A percentile compares a stretch with the other conserved stretches of the same genome.
These are phyloP conservation scores for Plasmodium adleri DNA, from an alignment of 169 alveolate genomes.

Conservation along the genomic window DNA sequence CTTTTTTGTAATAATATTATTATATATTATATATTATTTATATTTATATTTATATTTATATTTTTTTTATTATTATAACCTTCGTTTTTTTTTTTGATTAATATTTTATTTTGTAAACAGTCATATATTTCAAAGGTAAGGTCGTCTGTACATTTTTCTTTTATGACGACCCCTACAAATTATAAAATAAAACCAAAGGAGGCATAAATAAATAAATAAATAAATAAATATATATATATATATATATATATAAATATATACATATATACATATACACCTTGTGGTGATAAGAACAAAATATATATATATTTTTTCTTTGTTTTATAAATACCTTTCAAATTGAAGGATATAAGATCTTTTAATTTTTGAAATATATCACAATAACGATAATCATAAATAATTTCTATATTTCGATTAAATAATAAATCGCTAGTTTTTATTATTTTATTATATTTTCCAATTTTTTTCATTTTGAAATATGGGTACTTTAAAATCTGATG, in stretches of 20 bases:
- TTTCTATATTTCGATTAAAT: conserved; percentile 49
- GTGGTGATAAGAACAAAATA: background rate
- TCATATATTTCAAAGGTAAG: conserved; percentile 56
- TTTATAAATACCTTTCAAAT: conserved; percentile 34
- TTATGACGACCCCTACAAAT: conserved; percentile 31
- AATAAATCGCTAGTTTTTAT: background rate
- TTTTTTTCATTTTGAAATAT: conserved; percentile 71
- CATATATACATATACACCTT: background rate
- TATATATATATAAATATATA: background rate
- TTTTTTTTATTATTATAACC: conserved; percentile 35
- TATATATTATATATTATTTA: too few species aligned
- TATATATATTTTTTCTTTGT: background rate
- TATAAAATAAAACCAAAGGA: background rate
- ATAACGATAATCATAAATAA: conserved; percentile 38
- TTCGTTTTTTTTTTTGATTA: conserved; percentile 62
- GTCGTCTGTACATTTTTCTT: conserved; percentile 63
- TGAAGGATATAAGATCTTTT: conserved; percentile 48
- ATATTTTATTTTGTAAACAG: conserved; percentile 47
- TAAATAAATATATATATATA: background rate
- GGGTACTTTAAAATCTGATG: conserved; percentile 55
- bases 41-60: background rate
- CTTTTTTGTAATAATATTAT: background rate
- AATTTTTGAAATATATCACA: conserved; percentile 17
- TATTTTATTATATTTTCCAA: conserved; percentile 32
- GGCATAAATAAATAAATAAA: background rate